Evolutionary conservation across 1,284 basidiomycete genomes (phyloP), one percentile per base, ranked within the genome.

Genomic region (Phellopilus nigrolimitatus): DNA sequence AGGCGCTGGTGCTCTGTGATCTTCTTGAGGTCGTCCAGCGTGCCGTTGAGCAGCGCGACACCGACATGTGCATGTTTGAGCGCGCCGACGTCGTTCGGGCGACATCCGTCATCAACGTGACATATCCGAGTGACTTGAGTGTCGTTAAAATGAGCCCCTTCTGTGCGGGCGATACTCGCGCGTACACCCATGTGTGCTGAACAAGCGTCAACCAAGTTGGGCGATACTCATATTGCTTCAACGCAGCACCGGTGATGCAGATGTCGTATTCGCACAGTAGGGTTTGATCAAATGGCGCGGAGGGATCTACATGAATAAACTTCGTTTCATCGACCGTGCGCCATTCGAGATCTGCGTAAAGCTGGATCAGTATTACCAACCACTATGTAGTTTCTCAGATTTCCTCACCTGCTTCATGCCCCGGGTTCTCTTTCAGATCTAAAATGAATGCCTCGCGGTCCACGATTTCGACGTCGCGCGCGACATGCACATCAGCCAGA

Each of bases 21-120:
- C 65, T 88, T 91, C 68, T 91, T 81, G 28, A 97, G 71, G 63
- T 97, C 95, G 59, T 95, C 94, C 0, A 80, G 78, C 0, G 92
- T 90, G 0, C 94, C 94, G 62, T 97, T 91, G 40, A 97, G 73
- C 1, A 97, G 74, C 0, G 94, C 94, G 15, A 97, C 90, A 57
- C 94, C 94, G 53, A 97, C 87, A 66, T 97, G 91, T 0, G 95
- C 94, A 65, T 95, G 91, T 67, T 97, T 97, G 47, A 97, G 80
- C 2, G 95, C 94, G 27, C 95, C 94, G 42, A 97, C 94, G 60
- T 97, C 94, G 66, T 97, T 97, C 13, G 94, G 97, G 33, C 95
- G 94, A 65, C 95, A 54, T 95, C 94, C 9, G 93, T 94, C 94
- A 97, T 97, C 49, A 97, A 76, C 0, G 94, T 97, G 5, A 79